Base-by-base conservation (phyloP, 257 asterid genomes). In the Leonotis leonurus region DNA sequence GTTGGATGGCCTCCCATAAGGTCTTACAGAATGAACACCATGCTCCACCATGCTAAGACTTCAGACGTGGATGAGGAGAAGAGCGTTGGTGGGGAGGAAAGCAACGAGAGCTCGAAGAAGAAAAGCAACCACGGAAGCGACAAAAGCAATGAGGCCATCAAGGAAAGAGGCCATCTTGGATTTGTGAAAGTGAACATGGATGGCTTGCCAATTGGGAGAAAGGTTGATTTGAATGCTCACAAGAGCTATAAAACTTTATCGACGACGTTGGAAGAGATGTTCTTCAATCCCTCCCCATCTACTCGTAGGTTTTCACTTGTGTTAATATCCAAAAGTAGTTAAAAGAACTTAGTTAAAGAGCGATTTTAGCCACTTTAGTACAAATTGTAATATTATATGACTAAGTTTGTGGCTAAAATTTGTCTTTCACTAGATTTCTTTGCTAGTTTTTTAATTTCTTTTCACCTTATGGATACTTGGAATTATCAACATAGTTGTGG, bases 1-100 rank as follows among this genome's bases (percentile, higher is more conserved):
- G 97, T 90, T 77, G 97, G 97, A 70, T 90, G 97, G 97, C 97
- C 97, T 43, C 97, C 97, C 14, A 67, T 90, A 48, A 80, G 89
- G 74, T 70, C 90, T 12, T 80, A 78, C 62, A 83, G 95, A 56
- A 83, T 87, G 85, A 87, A 80, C 77, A 85, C 84, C 33, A 62
- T 90, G 79, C 86, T 72, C 35, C 85, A 76, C 76, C 92, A 85
- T 70, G 41, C 87, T 50, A 87, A 85, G 72, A 58, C 65, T 54
- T 68, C 82, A 6, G 97, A 75, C 35, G 86, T 81, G 16, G 83
- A 66, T 2, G 86, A 82, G 16, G 83, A 66, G 3, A 82, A 80
- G 76, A 77, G 83, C 68, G 85, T 69, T 65, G 77, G 74, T 49
- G 80, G 79, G 81, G 72, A 78, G 68, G 88, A 79, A 69, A 75